These are phyloP conservation scores for Leccinum arenicola DNA, from an alignment of 768 basidiomycete species.

Conservation along the genomic window DNA sequence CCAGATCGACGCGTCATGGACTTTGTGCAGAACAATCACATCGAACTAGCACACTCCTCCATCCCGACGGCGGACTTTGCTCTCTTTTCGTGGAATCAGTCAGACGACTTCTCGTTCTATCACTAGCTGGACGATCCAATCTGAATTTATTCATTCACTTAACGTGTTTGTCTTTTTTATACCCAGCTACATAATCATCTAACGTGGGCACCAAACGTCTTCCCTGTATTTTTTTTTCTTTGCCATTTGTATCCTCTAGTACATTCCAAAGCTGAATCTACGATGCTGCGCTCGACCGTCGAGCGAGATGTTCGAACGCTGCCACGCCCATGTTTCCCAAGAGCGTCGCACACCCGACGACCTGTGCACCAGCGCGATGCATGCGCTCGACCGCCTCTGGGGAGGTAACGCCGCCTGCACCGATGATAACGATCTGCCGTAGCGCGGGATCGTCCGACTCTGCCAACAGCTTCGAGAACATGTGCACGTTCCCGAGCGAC, in stretches of 20 bases:
- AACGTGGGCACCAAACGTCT: background rate
- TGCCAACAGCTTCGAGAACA: slow-evolving; percentile 53
- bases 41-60: slow-evolving; percentile 5
- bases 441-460: slow-evolving; percentile 41
- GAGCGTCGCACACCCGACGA: slow-evolving; percentile 63
- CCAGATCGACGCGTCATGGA: slow-evolving; percentile 8
- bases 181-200: slow-evolving; percentile 17
- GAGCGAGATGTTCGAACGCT: slow-evolving; percentile 47
- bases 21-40: slow-evolving; percentile 5
- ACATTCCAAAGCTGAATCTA: background rate
- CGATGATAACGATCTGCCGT: slow-evolving; percentile 57
- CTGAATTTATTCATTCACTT: slow-evolving; percentile 30
- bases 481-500: slow-evolving; percentile 74
- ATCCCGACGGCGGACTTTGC: slow-evolving; percentile 16
- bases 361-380: slow-evolving; percentile 68
- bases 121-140: slow-evolving; percentile 8
- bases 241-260: background rate
- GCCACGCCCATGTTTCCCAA: slow-evolving; percentile 52
- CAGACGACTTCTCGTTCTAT: slow-evolving; percentile 22
- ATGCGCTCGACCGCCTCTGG: slow-evolving; percentile 61
- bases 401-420: slow-evolving; percentile 79
- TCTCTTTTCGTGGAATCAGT: slow-evolving; percentile 22
- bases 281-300: background rate
- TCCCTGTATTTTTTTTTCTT: slow-evolving; percentile 7
- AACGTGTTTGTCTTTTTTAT: slow-evolving; percentile 2